Evolutionary conservation across 352 stramenopile species (phyloP), one percentile per base, ranked within the genome.

Genomic region (Globisporangium canariense): DNA sequence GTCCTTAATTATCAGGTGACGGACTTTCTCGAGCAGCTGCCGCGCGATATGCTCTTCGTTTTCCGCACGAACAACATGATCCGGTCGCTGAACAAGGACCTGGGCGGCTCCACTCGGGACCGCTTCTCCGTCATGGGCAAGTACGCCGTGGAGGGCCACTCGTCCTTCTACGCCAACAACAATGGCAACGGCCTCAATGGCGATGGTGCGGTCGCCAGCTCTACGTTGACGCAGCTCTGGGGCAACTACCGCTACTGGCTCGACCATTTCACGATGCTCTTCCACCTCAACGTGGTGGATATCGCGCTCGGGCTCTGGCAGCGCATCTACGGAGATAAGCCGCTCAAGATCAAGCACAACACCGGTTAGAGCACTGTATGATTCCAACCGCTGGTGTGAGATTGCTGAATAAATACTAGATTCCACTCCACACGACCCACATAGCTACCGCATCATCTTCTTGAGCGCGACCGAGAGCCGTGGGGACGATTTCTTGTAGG

Each of bases 11-110:
- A 20, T 4, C 59, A 93, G 84, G 68, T 93, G 8, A 83, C 77
- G 13, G 79, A 89, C 43, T 97, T 97, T 63, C 56, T 97, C 20
- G 76, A 96, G 73, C 79, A 89, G 34, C 64, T 97, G 56, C 91
- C 91, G 7, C 79, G 88, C 7, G 91, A 97, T 60, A 94, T 97
- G 83, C 65, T 97, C 14, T 97, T 97, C 59, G 84, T 97, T 18
- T 92, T 97, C 50, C 86, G 89, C 34, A 96, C 86, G 22, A 96
- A 93, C 70, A 96, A 97, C 65, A 94, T 97, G 78, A 88, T 96
- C 47, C 87, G 91, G 6, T 75, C 83, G 25, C 70, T 97, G 25
- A 97, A 97, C 73, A 96, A 97, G 58, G 85, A 93, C 22, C 68
- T 96, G 0, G 88, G 88, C 40, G 88, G 89, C 10, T 89, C 84